These are phyloP conservation scores for Drosera spatulata DNA, from an alignment of 179 eudicot genomes.

Conservation along the genomic window DNA sequence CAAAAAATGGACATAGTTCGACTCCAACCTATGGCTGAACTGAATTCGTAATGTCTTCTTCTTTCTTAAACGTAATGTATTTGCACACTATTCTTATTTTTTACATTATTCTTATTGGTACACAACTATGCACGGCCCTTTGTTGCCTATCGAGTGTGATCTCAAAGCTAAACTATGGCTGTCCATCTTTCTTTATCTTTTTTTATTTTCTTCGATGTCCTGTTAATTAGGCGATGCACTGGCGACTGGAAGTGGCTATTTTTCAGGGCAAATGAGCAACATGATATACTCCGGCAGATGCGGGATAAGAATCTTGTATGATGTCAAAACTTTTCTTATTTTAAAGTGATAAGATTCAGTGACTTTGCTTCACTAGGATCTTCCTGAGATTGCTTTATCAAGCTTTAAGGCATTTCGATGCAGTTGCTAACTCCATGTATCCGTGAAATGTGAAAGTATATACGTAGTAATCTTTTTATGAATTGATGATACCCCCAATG, in stretches of 20 bases:
- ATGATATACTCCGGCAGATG: constrained; percentile 88
- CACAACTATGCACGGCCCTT: not conserved
- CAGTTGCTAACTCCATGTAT: too few relatives aligned
- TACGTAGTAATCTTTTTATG: too few relatives aligned
- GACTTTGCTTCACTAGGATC: not conserved
- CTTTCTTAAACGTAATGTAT: too few relatives aligned
- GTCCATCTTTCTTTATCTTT: not conserved
- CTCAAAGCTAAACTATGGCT: not conserved
- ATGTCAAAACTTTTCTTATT: constrained; percentile 1
- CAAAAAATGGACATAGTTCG: constrained; percentile 95
- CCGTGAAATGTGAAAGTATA: too few relatives aligned
- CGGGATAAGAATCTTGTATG: constrained; percentile 99
- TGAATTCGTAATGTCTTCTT: constrained; percentile 53
- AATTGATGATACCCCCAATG: too few relatives aligned
- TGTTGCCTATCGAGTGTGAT: too few relatives aligned
- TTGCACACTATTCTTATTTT: too few relatives aligned
- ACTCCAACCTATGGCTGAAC: constrained; percentile 94
- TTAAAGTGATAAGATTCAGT: not conserved
- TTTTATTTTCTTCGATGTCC: constrained; percentile 24
- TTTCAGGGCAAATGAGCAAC: constrained; percentile 93
- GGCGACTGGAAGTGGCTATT: constrained; percentile 80
- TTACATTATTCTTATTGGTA: too few relatives aligned
- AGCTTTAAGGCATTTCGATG: too few relatives aligned
- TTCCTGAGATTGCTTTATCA: not conserved
- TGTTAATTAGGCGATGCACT: constrained; percentile 62